Evolutionary conservation across 495 filamentous ascomycete species (phyloP).

Genomic region (Penicillium pancosmium): DNA sequence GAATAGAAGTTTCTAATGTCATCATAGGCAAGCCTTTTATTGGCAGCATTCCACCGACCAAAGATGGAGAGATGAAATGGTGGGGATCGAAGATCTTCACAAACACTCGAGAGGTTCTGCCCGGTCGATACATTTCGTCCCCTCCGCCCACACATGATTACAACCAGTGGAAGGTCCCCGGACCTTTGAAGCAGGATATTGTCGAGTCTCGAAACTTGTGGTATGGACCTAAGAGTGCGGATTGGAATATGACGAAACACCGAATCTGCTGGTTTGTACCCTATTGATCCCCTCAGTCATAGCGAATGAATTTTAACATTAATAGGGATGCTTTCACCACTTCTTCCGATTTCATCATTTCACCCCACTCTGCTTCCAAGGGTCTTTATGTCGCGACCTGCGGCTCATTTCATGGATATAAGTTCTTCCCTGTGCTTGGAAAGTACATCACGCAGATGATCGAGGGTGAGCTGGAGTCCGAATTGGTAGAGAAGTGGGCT

Average conservation of each 20-base stretch:
- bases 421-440: slow-evolving; percentile 64
- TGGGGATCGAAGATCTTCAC: slow-evolving; percentile 55
- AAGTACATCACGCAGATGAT: slow-evolving; percentile 61
- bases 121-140: slow-evolving; percentile 48
- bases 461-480: slow-evolving; percentile 45
- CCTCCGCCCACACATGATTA: slow-evolving; percentile 46
- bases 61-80: slow-evolving; percentile 52
- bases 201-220: slow-evolving; percentile 37
- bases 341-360: slow-evolving; percentile 60
- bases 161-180: slow-evolving; percentile 53
- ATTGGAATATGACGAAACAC: slow-evolving; percentile 43
- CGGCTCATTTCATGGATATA: slow-evolving; percentile 57
- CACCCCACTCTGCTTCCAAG: slow-evolving; percentile 51
- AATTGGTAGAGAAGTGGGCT: slow-evolving; percentile 51
- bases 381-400: slow-evolving; percentile 54
- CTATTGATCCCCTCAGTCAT: background rate
- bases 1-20: slow-evolving; percentile 12
- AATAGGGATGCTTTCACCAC: slow-evolving; percentile 44
- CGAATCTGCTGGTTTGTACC: slow-evolving; percentile 48
- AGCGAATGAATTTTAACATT: slow-evolving; percentile 10
- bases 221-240: slow-evolving; percentile 39
- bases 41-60: slow-evolving; percentile 34
- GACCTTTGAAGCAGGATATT: slow-evolving; percentile 38
- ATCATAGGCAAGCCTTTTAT: slow-evolving; percentile 36
- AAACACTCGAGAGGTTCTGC: slow-evolving; percentile 48